Base-by-base conservation (phyloP, 768 basidiomycete species). In the Kockovaella imperatae region DNA sequence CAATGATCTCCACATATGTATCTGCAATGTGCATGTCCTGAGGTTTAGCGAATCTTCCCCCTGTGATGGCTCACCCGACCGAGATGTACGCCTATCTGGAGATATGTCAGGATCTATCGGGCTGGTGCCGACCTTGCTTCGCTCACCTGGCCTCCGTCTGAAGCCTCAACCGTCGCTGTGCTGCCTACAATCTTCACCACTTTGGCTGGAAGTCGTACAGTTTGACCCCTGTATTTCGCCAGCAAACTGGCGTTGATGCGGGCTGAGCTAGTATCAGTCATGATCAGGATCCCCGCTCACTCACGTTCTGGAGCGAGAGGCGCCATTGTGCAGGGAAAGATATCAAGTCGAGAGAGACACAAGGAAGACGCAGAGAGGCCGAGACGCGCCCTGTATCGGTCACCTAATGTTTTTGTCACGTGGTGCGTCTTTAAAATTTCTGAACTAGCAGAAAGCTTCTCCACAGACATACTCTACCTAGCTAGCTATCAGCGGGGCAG, bases 171-270 rank as follows among this genome's bases (percentile, higher is more conserved):
- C 3, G 78, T 75, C 11, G 79, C 77, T 2, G 67, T 65, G 13
- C 76, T 76, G 15, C 74, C 74, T 28, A 77, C 63, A 40, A 82
- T 79, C 62, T 74, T 77, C 28, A 84, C 57, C 21, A 79, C 73
- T 69, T 81, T 83, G 54, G 80, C 81, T 1, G 80, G 73, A 18
- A 87, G 55, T 20, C 83, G 74, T 24, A 86, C 79, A 2, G 75
- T 78, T 45, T 78, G 75, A 2, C 79, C 79, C 2, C 74, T 46
- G 51, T 77, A 81, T 20, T 77, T 63, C 0, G 75, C 60, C 6
- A 86, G 75, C 49, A 77, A 77, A 1, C 77, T 76, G 21, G 79
- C 77, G 62, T 86, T 86, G 57, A 84, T 78, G 56, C 83, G 79
- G 18, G 79, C 75, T 44, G 72, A 17, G 8, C 32, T 10, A 15